These are phyloP conservation scores for Ceratocystis variospora DNA, from an alignment of 2,329 filamentous ascomycete genomes.

Conservation along the genomic window DNA sequence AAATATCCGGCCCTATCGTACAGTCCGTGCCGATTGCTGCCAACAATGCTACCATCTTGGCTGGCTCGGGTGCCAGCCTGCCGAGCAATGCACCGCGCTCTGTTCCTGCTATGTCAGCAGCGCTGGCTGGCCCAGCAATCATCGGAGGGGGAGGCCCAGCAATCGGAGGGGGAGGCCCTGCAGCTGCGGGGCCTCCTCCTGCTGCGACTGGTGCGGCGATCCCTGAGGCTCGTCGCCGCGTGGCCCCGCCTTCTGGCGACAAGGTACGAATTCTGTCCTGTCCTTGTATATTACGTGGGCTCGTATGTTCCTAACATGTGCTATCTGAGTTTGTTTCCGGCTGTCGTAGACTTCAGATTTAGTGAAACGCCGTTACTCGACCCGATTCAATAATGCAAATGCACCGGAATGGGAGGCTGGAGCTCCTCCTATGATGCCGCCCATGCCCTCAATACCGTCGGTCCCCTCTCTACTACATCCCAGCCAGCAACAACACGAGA, in stretches of 20 bases:
- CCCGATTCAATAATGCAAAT: conserved; percentile 69
- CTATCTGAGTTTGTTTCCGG: neutral
- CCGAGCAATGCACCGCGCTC: conserved; percentile 15
- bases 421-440: conserved; percentile 39
- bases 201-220: neutral
- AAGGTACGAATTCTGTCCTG: conserved; percentile 33
- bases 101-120: conserved; percentile 11
- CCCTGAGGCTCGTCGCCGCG: conserved; percentile 32
- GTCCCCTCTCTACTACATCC: conserved; percentile 12
- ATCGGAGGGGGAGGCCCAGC: conserved; percentile 21
- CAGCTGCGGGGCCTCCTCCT: conserved; percentile 18
- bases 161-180: conserved; percentile 21
- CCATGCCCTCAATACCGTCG: conserved; percentile 14
- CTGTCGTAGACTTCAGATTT: conserved; percentile 54
- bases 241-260: conserved; percentile 39
- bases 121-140: conserved; percentile 3
- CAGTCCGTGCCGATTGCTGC: conserved; percentile 32
- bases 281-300: neutral
- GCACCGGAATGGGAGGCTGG: conserved; percentile 49
- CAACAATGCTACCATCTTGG: conserved; percentile 22
- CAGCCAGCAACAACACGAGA: conserved; percentile 12
- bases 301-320: neutral
- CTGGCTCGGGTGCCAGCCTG: conserved; percentile 20
- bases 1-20: conserved; percentile 48
- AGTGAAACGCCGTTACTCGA: conserved; percentile 89